phyloP scores from a whole-genome alignment of 192 early-diverging fungal species.

The Mortierella claussenii region DNA sequence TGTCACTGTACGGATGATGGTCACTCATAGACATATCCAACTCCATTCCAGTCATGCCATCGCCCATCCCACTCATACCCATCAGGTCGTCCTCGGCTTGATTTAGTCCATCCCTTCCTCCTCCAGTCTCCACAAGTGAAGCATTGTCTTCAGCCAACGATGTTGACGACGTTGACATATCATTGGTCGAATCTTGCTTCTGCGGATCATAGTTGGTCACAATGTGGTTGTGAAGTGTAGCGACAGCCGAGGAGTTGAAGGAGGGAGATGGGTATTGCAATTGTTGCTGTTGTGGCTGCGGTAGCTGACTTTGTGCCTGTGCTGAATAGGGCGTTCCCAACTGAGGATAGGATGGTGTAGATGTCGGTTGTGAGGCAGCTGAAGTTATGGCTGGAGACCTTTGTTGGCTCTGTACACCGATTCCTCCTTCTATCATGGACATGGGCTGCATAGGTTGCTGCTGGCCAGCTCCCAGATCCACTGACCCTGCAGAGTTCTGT shows the following conservation, averaged over 20 bases:
- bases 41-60: constrained; percentile 24
- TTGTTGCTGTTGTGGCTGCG: background rate
- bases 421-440: too few species aligned
- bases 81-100: constrained; percentile 28
- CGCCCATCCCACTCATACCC: constrained; percentile 2
- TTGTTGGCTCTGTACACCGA: constrained; percentile 9
- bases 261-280: background rate
- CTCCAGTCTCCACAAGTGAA: background rate
- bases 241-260: background rate
- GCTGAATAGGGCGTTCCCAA: background rate
- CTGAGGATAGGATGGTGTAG: background rate
- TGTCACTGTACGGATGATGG: too few species aligned
- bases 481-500: constrained; percentile 3
- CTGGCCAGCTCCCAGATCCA: constrained; percentile 1
- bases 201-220: background rate
- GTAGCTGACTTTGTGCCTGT: background rate
- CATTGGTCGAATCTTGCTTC: background rate
- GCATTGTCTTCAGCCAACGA: background rate
- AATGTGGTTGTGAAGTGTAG: background rate
- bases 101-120: too few species aligned
- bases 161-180: background rate
- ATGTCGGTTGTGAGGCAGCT: constrained; percentile 2
- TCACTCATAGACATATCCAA: constrained; percentile 21
- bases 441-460: background rate
- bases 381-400: constrained; percentile 14